Percentiles rank a stretch among this genome's conserved stretches.
Evolutionary conservation across 768 basidiomycete species (phyloP).

Genomic region (Auriscalpium vulgare): DNA sequence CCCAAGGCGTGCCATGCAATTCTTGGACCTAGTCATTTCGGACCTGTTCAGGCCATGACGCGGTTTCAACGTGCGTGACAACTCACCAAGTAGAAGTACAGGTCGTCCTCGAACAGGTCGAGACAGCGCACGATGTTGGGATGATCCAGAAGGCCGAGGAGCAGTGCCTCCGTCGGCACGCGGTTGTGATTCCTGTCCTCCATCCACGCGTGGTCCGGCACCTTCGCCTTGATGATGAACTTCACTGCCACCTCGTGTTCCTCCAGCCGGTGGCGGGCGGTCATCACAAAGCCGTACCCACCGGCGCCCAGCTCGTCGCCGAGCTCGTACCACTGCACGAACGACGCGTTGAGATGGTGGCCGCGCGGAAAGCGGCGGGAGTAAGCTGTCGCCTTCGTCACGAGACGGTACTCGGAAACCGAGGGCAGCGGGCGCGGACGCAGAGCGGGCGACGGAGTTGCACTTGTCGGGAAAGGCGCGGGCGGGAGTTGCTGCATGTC

Average conservation of each 20-base stretch:
- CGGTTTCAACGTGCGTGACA: neutral
- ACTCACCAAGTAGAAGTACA: slow-evolving; percentile 83
- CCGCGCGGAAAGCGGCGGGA: slow-evolving; percentile 50
- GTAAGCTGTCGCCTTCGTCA: slow-evolving; percentile 24
- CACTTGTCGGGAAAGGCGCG: neutral
- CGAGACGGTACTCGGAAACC: slow-evolving; percentile 5
- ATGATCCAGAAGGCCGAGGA: slow-evolving; percentile 69
- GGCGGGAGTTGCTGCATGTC: slow-evolving; percentile 2
- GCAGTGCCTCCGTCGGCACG: slow-evolving; percentile 75
- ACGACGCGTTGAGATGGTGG: slow-evolving; percentile 53
- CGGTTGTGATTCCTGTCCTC: slow-evolving; percentile 51
- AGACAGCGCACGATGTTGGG: slow-evolving; percentile 77
- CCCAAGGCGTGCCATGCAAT: slow-evolving; percentile 89
- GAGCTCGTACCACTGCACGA: slow-evolving; percentile 52
- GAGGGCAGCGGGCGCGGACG: slow-evolving; percentile 1
- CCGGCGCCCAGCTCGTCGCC: slow-evolving; percentile 82
- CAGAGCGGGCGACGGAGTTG: neutral
- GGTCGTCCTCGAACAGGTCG: slow-evolving; percentile 75
- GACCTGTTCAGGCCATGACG: neutral
- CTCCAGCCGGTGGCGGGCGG: slow-evolving; percentile 55
- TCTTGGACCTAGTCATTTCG: slow-evolving; percentile 64
- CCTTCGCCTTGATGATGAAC: slow-evolving; percentile 79
- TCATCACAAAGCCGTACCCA: slow-evolving; percentile 94
- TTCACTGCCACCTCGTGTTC: slow-evolving; percentile 83
- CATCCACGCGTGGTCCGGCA: slow-evolving; percentile 54